Conservation (phyloP, 1,284 basidiomycete genomes). For the Ceratobasidium sp. region DNA sequence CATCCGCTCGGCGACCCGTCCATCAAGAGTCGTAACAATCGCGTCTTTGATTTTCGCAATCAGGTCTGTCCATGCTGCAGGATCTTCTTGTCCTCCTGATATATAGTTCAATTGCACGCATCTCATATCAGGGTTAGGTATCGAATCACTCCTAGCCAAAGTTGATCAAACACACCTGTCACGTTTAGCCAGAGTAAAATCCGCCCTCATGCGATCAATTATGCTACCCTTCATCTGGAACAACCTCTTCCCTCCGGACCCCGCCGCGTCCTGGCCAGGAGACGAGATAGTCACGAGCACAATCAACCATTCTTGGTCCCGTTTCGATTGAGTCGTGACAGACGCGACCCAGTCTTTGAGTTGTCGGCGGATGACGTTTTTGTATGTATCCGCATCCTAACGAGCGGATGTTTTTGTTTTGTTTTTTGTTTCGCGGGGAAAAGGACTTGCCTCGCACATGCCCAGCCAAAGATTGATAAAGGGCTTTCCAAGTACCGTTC, state of each 20-base stretch:
- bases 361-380: constrained; percentile 80
- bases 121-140: constrained; percentile 60
- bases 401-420: constrained; percentile 17
- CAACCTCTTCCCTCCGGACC: constrained; percentile 66
- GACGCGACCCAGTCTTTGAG: constrained; percentile 90
- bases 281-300: constrained; percentile 77
- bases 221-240: constrained; percentile 87
- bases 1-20: constrained; percentile 80
- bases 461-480: constrained; percentile 89
- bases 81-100: constrained; percentile 72
- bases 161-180: constrained; percentile 73
- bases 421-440: background rate
- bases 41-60: constrained; percentile 92
- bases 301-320: constrained; percentile 91
- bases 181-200: constrained; percentile 91
- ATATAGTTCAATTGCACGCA: constrained; percentile 85
- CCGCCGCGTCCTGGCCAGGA: constrained; percentile 70
- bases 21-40: constrained; percentile 84
- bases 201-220: constrained; percentile 90
- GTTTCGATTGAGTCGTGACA: constrained; percentile 68
- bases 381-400: constrained; percentile 90
- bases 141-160: background rate
- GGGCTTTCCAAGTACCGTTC: constrained; percentile 85
- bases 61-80: constrained; percentile 90
- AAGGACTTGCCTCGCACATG: constrained; percentile 80